Conservation (phyloP, 2,329 filamentous ascomycete species). For the Colletotrichum agaves region DNA sequence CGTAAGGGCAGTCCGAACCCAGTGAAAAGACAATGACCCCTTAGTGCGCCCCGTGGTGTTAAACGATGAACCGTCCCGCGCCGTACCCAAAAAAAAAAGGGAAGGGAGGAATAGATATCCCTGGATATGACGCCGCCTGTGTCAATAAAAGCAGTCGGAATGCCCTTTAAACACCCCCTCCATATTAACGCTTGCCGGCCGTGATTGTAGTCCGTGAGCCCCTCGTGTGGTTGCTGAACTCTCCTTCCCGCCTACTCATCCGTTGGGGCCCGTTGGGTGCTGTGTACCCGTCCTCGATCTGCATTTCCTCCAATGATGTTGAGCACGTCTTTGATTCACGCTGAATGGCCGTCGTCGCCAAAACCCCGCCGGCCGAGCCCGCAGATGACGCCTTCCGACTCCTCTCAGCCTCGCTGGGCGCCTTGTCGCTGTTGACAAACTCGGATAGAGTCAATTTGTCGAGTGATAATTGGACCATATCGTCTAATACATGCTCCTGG, state of each 20-base stretch:
- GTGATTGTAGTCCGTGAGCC: slow-evolving; percentile 21
- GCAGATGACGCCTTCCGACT: background rate
- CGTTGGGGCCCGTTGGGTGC: slow-evolving; percentile 5
- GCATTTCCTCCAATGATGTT: slow-evolving; percentile 15
- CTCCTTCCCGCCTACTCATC: background rate
- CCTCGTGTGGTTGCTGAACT: background rate
- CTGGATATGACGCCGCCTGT: slow-evolving; percentile 11
- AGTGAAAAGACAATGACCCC: background rate
- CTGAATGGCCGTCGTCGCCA: slow-evolving; percentile 52
- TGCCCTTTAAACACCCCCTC: background rate
- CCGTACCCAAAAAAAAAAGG: background rate
- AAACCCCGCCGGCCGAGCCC: slow-evolving; percentile 41
- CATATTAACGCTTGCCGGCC: slow-evolving; percentile 17
- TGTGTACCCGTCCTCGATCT: slow-evolving; percentile 18
- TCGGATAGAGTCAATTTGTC: slow-evolving; percentile 18
- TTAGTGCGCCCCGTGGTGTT: slow-evolving; percentile 13
- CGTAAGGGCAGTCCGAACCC: slow-evolving; percentile 20
- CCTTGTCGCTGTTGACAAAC: slow-evolving; percentile 22
- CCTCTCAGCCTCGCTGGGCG: slow-evolving; percentile 2
- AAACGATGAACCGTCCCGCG: background rate
- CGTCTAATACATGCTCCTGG: slow-evolving; percentile 42
- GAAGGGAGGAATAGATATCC: background rate
- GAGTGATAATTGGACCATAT: slow-evolving; percentile 40
- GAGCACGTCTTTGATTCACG: slow-evolving; percentile 45
- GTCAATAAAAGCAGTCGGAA: slow-evolving; percentile 6